Evolutionary conservation across 805 yeast genomes (phyloP).

Genomic region (Candida maltosa): DNA sequence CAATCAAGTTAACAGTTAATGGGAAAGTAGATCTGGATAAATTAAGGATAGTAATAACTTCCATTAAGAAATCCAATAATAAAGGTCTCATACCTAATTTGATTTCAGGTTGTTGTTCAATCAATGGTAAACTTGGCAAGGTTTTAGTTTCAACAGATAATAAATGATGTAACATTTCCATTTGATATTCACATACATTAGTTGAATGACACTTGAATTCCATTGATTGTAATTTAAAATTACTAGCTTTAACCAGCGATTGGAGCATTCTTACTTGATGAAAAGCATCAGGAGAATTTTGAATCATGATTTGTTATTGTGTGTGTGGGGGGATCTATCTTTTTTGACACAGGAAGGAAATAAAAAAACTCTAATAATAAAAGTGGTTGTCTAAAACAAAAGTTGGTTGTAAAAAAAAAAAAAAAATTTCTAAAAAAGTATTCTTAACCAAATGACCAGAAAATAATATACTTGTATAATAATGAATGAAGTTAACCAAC

Average conservation of each 20-base stretch:
- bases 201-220: slow-evolving; percentile 46
- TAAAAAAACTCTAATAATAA: too few relatives aligned
- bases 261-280: slow-evolving; percentile 30
- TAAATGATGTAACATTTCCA: slow-evolving; percentile 38
- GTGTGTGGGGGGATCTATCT: too few relatives aligned
- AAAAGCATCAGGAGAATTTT: slow-evolving; percentile 25
- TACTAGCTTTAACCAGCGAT: slow-evolving; percentile 33
- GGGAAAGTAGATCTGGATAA: slow-evolving; percentile 41
- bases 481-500: too few relatives aligned
- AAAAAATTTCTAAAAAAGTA: too few relatives aligned
- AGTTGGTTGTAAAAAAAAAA: too few relatives aligned
- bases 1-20: slow-evolving; percentile 42
- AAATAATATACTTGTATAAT: too few relatives aligned
- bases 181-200: slow-evolving; percentile 43
- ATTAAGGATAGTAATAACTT: slow-evolving; percentile 38
- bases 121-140: slow-evolving; percentile 30
- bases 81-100: slow-evolving; percentile 42
- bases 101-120: slow-evolving; percentile 46
- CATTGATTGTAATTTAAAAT: slow-evolving; percentile 41
- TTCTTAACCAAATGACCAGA: too few relatives aligned
- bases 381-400: too few relatives aligned
- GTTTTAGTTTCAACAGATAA: slow-evolving; percentile 25
- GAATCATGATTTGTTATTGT: slow-evolving; percentile 9
- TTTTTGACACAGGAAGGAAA: too few relatives aligned
- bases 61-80: slow-evolving; percentile 42